Conservation (phyloP, 257 asterid genomes). For the Buddleja alternifolia region DNA sequence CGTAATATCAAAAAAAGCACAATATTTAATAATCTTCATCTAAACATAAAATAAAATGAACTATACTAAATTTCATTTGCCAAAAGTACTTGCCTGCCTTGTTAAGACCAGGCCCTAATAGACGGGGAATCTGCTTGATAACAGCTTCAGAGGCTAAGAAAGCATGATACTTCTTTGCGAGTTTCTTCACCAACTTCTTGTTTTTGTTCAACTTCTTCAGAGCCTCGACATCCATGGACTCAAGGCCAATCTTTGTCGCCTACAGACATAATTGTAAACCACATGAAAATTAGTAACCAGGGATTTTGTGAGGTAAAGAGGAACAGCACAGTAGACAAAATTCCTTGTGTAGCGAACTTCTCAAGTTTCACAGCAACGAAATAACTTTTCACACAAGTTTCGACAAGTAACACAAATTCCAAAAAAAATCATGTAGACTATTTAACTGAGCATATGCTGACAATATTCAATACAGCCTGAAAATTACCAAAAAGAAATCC, state of each 20-base stretch:
- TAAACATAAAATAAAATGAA: not conserved
- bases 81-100: slow-evolving; percentile 60
- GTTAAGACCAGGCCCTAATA: slow-evolving; percentile 61
- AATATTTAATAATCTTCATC: not conserved
- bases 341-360: not conserved
- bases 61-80: not conserved
- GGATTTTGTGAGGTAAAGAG: not conserved
- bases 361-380: not conserved
- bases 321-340: not conserved
- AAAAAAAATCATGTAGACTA: not conserved
- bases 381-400: not conserved
- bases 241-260: slow-evolving; percentile 62
- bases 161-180: slow-evolving; percentile 63
- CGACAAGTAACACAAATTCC: not conserved
- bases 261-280: slow-evolving; percentile 19
- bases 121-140: slow-evolving; percentile 65
- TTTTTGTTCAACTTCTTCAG: slow-evolving; percentile 62
- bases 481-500: not conserved
- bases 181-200: slow-evolving; percentile 65
- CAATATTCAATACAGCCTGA: not conserved
- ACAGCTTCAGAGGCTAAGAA: slow-evolving; percentile 64
- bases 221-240: slow-evolving; percentile 68
- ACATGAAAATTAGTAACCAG: not conserved
- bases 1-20: not conserved
- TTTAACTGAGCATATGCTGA: not conserved